Evolutionary conservation across 345 rosid species (phyloP).

Genomic region (Eucalyptus paniculata): DNA sequence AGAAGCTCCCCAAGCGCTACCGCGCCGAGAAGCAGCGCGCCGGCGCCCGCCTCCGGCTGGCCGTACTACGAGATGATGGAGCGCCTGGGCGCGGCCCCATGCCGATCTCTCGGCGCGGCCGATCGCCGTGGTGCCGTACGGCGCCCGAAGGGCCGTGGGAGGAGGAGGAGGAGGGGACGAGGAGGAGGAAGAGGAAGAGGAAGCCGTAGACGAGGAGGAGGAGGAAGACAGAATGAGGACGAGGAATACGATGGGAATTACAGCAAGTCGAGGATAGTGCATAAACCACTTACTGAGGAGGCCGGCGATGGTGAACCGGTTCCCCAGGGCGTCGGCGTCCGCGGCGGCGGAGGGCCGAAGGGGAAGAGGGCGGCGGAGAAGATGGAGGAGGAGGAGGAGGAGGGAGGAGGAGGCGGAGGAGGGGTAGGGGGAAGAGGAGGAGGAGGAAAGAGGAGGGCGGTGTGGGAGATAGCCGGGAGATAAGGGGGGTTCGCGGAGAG

Average conservation of each 20-base stretch:
- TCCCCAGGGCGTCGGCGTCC: conserved; percentile 11
- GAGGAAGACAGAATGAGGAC: conserved; percentile 18
- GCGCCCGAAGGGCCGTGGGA: neutral
- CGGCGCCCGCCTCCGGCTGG: conserved; percentile 27
- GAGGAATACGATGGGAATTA: conserved; percentile 17
- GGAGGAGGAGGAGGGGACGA: neutral
- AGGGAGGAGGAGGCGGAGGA: neutral
- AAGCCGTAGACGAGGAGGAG: conserved; percentile 7
- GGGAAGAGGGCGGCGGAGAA: conserved; percentile 1
- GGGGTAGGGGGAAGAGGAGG: neutral
- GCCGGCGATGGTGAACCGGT: conserved; percentile 38
- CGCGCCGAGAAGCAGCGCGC: conserved; percentile 37
- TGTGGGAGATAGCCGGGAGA: conserved; percentile 37
- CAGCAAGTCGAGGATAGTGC: conserved; percentile 45
- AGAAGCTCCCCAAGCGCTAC: conserved; percentile 68
- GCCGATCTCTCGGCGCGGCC: conserved; percentile 51
- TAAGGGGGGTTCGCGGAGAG: conserved; percentile 46
- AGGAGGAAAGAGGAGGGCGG: conserved; percentile 7
- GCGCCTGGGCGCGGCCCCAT: conserved; percentile 48
- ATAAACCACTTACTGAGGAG: conserved; percentile 46
- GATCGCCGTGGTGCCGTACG: conserved; percentile 12
- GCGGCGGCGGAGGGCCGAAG: neutral
- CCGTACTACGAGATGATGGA: conserved; percentile 60
- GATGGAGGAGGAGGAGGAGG: conserved; percentile 7
- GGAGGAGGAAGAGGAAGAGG: conserved; percentile 6